Evolutionary conservation across 2,329 filamentous ascomycete species (phyloP), one percentile per base, ranked within the genome.

Genomic region (Alternaria dauci): DNA sequence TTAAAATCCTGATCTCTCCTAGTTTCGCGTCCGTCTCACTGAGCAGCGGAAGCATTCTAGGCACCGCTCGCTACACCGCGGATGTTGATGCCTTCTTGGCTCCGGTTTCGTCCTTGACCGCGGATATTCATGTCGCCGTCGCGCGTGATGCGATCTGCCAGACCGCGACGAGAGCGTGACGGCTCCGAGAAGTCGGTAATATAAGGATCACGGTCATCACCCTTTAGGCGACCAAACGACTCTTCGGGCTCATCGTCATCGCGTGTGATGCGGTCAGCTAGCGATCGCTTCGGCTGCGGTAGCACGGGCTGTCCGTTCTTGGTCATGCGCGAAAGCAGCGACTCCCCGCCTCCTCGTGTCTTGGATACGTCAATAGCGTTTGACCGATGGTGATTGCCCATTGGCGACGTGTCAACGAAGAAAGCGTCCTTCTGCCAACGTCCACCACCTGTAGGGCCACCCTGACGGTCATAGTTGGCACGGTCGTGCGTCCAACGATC

Each of bases 301-400:
- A 56, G 48, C 16, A 76, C 39, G 14, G 74, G 74, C 36, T 69
- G 66, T 38, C 75, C 75, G 44, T 77, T 67, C 59, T 76, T 77
- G 9, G 75, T 77, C 75, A 77, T 77, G 52, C 75, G 69, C 1
- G 70, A 66, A 12, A 76, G 59, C 28, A 77, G 58, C 12, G 71
- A 75, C 16, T 68, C 71, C 14, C 32, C 32, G 11, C 60, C 57
- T 50, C 44, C 51, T 18, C 53, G 42, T 47, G 67, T 62, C 16
- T 66, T 63, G 5, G 63, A 63, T n/a, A 72, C 74, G 46, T 82
- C 81, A 23, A 78, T 71, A 4, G 81, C 81, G 51, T 81, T 80
- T 36, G 78, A 78, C 23, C 82, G 78, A 30, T 78, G 79, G 65
- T 84, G 81, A 52, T 81, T 80, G 65, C 75, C 77, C 67, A 74